Percentiles rank a stretch among this genome's conserved stretches.
phyloP scores from a whole-genome alignment of 257 asterid species.

The Thymus quinquecostatus region DNA sequence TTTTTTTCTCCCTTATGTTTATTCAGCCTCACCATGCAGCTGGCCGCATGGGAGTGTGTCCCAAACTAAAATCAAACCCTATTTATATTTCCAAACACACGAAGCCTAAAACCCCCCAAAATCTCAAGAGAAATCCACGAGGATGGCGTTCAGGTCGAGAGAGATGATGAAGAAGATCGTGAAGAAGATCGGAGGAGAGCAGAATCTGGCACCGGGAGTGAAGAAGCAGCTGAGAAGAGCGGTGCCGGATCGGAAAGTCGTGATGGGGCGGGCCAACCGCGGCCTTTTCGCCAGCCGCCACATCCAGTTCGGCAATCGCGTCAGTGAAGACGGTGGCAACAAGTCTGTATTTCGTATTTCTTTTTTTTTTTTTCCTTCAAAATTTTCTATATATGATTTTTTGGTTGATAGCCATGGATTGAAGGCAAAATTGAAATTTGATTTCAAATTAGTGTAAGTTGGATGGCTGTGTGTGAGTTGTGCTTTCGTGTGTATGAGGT shows the following conservation, averaged over 20 bases:
- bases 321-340: slow-evolving; percentile 95
- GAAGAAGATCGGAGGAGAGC: slow-evolving; percentile 83
- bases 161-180: slow-evolving; percentile 82
- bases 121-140: background rate
- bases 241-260: slow-evolving; percentile 65
- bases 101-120: slow-evolving; percentile 28
- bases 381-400: background rate
- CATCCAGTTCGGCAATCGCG: slow-evolving; percentile 86
- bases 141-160: slow-evolving; percentile 80
- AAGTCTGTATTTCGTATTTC: slow-evolving; percentile 51
- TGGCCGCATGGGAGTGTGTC: too few relatives aligned
- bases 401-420: background rate
- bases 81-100: slow-evolving; percentile 25
- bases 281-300: slow-evolving; percentile 93
- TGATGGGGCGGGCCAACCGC: slow-evolving; percentile 95
- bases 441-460: background rate
- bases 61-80: too few relatives aligned
- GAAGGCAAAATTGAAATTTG: background rate
- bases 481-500: background rate
- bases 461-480: background rate
- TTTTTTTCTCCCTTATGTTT: too few relatives aligned
- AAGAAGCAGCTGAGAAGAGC: slow-evolving; percentile 62
- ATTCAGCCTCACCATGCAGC: too few relatives aligned
- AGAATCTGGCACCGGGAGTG: slow-evolving; percentile 70
- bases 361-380: background rate